A percentile compares a stretch with the other conserved stretches of the same genome.
phyloP scores from a whole-genome alignment of 2,329 filamentous ascomycete genomes.

The Akanthomyces muscarius region DNA sequence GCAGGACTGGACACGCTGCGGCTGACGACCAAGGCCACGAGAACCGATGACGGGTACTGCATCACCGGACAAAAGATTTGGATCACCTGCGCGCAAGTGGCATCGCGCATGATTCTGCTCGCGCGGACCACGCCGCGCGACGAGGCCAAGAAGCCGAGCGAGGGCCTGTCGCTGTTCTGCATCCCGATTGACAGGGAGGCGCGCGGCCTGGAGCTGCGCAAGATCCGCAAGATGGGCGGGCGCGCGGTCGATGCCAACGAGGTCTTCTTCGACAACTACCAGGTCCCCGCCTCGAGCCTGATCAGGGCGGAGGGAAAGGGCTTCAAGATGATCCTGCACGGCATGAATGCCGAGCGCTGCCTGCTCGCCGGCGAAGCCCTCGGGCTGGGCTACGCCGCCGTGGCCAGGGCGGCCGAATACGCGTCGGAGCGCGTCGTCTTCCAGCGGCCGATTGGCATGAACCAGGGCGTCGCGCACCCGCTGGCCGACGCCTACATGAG shows the following conservation, averaged over 20 bases:
- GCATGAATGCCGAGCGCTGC: conserved; percentile 76
- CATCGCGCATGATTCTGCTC: conserved; percentile 76
- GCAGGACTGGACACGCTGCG: conserved; percentile 70
- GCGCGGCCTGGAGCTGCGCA: conserved; percentile 61
- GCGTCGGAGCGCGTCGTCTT: conserved; percentile 64
- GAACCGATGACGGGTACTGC: conserved; percentile 51
- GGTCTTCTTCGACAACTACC: conserved; percentile 80
- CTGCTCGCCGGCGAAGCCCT: conserved; percentile 75
- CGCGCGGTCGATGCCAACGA: conserved; percentile 80
- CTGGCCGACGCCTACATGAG: conserved; percentile 62
- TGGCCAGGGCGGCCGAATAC: conserved; percentile 59
- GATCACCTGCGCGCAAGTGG: conserved; percentile 83
- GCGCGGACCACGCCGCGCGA: conserved; percentile 70
- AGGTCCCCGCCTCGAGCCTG: conserved; percentile 58
- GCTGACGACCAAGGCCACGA: conserved; percentile 60
- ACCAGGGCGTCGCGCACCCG: conserved; percentile 63
- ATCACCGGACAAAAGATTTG: conserved; percentile 82
- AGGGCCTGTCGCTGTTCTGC: conserved; percentile 76
- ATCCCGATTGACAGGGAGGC: conserved; percentile 64
- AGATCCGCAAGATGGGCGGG: conserved; percentile 82
- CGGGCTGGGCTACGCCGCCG: conserved; percentile 71
- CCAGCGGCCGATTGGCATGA: conserved; percentile 60
- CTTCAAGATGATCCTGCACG: conserved; percentile 74
- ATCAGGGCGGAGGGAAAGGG: conserved; percentile 72
- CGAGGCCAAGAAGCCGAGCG: conserved; percentile 63